These are phyloP conservation scores for Detonula confervacea DNA, from an alignment of 352 stramenopile genomes.

Conservation along the genomic window DNA sequence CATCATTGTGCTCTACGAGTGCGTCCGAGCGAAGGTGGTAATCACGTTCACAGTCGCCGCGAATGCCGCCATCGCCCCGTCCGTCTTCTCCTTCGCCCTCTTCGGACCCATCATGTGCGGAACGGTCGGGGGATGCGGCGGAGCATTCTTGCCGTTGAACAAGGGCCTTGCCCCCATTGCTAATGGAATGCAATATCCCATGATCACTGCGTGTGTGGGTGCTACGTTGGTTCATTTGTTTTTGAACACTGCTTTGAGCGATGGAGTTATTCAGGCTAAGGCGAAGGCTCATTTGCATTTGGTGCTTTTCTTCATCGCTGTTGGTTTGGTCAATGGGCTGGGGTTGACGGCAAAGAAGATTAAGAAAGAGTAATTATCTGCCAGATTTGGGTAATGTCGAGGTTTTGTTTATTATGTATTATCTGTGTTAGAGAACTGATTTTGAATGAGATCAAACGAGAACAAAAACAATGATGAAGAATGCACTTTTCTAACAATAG, in stretches of 20 bases:
- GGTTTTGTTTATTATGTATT: slow-evolving; percentile 4
- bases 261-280: slow-evolving; percentile 60
- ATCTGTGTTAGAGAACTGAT: not conserved
- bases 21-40: slow-evolving; percentile 70
- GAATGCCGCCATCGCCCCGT: slow-evolving; percentile 61
- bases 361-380: slow-evolving; percentile 39
- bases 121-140: slow-evolving; percentile 78
- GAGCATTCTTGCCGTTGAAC: slow-evolving; percentile 80
- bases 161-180: slow-evolving; percentile 83
- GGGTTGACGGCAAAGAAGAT: slow-evolving; percentile 37
- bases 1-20: slow-evolving; percentile 71
- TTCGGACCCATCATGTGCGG: slow-evolving; percentile 86
- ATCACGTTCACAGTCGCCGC: slow-evolving; percentile 62
- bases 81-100: slow-evolving; percentile 73
- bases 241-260: slow-evolving; percentile 62
- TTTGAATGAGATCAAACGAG: not conserved
- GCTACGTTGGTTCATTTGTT: slow-evolving; percentile 78
- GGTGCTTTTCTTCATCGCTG: slow-evolving; percentile 71
- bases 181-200: slow-evolving; percentile 66
- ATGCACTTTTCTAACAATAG: not conserved
- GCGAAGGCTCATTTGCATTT: slow-evolving; percentile 73
- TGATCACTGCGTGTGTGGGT: slow-evolving; percentile 75
- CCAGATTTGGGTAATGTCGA: too few species aligned
- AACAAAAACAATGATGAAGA: not conserved
- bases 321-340: slow-evolving; percentile 56